A percentile compares a stretch with the other conserved stretches of the same genome.
Evolutionary conservation across 2,329 filamentous ascomycete genomes (phyloP).

Genomic region (Colletotrichum caudatum): DNA sequence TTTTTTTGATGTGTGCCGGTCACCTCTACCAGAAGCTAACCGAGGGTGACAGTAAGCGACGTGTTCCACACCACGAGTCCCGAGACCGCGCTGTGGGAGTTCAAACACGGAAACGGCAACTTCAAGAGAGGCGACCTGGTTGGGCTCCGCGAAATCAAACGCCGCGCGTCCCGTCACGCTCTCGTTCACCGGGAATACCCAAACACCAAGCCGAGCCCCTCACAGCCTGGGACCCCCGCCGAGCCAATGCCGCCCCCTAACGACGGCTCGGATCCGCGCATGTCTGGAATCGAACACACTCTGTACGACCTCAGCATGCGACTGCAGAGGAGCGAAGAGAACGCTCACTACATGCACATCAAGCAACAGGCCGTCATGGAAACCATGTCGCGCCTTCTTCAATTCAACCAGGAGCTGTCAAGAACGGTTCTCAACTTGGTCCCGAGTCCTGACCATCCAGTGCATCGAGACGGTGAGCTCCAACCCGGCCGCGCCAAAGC

Average conservation of each 20-base stretch:
- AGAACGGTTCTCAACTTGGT: slow-evolving; percentile 79
- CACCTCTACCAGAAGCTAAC: slow-evolving; percentile 17
- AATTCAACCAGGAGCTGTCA: slow-evolving; percentile 89
- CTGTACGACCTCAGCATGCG: slow-evolving; percentile 83
- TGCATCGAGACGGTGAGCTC: slow-evolving; percentile 84
- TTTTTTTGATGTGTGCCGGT: slow-evolving; percentile 14
- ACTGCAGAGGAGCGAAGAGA: slow-evolving; percentile 86
- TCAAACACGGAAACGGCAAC: slow-evolving; percentile 96
- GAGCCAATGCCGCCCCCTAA: slow-evolving; percentile 76
- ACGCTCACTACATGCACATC: slow-evolving; percentile 79
- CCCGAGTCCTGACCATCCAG: slow-evolving; percentile 78
- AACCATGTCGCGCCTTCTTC: slow-evolving; percentile 74
- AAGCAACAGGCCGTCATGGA: slow-evolving; percentile 88
- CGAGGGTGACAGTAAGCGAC: slow-evolving; percentile 80
- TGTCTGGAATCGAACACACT: slow-evolving; percentile 82
- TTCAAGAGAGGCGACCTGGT: slow-evolving; percentile 96
- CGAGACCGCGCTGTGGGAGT: slow-evolving; percentile 96
- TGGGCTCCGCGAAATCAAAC: slow-evolving; percentile 93
- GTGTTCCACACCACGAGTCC: slow-evolving; percentile 96
- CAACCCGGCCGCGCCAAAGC: not conserved
- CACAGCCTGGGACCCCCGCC: slow-evolving; percentile 86
- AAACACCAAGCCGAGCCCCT: slow-evolving; percentile 77
- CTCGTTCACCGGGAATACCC: slow-evolving; percentile 94
- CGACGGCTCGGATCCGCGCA: slow-evolving; percentile 81
- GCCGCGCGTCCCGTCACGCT: slow-evolving; percentile 90